Evolutionary conservation across 345 rosid species (phyloP).

Genomic region (Boechera stricta): DNA sequence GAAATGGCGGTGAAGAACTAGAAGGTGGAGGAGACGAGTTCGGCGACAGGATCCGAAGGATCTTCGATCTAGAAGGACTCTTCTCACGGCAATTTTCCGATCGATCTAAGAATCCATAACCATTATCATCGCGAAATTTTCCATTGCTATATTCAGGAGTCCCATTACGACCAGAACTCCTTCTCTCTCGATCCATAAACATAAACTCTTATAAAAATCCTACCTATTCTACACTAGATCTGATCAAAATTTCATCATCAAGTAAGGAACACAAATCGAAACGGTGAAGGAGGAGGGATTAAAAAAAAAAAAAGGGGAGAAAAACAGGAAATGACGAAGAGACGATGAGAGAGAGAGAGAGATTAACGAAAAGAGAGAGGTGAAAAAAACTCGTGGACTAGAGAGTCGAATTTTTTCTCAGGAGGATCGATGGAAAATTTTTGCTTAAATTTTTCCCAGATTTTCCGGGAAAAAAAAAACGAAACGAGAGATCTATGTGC

Average conservation of each 20-base stretch:
- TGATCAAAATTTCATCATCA: conserved; percentile 37
- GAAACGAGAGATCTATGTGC: conserved; percentile 34
- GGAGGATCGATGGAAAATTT: conserved; percentile 27
- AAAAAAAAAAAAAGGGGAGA: background rate
- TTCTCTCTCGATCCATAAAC: conserved; percentile 59
- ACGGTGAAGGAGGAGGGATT: conserved; percentile 15
- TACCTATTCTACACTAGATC: conserved; percentile 36
- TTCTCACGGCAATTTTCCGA: conserved; percentile 36
- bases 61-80: conserved; percentile 44
- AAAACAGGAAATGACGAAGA: conserved; percentile 25
- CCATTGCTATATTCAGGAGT: conserved; percentile 42
- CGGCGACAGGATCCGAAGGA: conserved; percentile 44
- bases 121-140: conserved; percentile 46
- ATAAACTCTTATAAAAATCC: conserved; percentile 9
- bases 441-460: conserved; percentile 21
- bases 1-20: conserved; percentile 38
- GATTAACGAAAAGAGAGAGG: conserved; percentile 22
- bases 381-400: conserved; percentile 33
- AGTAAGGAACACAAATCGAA: background rate
- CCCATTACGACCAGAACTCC: conserved; percentile 39
- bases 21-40: conserved; percentile 48
- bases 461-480: conserved; percentile 41
- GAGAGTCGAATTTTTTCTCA: conserved; percentile 33
- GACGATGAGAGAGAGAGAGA: conserved; percentile 15
- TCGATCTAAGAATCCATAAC: conserved; percentile 46